Base-by-base conservation (phyloP, 768 basidiomycete species). In the Auriscalpium vulgare region DNA sequence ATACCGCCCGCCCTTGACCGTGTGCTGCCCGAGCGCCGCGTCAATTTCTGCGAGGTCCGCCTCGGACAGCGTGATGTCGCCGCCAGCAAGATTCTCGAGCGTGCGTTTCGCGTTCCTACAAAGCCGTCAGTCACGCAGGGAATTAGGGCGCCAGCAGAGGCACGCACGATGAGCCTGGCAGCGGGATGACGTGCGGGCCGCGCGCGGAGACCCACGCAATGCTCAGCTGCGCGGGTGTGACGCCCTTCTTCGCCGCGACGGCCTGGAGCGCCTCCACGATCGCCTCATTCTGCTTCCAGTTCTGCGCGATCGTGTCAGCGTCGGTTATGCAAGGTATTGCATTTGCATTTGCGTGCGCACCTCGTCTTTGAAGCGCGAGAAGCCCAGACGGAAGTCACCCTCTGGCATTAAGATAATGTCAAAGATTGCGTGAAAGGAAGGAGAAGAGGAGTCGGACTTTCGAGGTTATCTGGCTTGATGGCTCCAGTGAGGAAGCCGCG, bases 401-500 rank as follows among this genome's bases (percentile, higher is more conserved):
- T 74, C 72, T 48, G 21, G n/a, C 21, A 21, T 21, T 21, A 21
- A 21, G 3, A 21, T 21, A 21, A 21, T 21, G 21, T 21, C 3
- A 21, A 21, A 21, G 3, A 21, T 21, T 21, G 21, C 21, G 21
- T 21, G 21, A 21, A 21, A 3, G 21, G 21, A 21, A 23, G 16
- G 17, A 43, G 14, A 34, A 38, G 37, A 13, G 35, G 10, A 13
- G 10, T 11, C 62, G 23, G 34, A 67, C 68, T 60, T 23, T 71
- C 66, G 13, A 74, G 40, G 51, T 74, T 72, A 3, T 66, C 62
- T 11, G 50, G 51, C 29, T 75, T 79, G 63, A 82, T 73, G 36
- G 74, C 65, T 0, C 82, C 81, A 0, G 78, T 77, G 36, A 84
- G 68, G 65, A 82, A 72, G 3, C 82, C 81, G 16, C 72, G 69